Evolutionary conservation across 2,329 filamentous ascomycete genomes (phyloP), one percentile per base, ranked within the genome.

Genomic region (Penicillium occitanis): DNA sequence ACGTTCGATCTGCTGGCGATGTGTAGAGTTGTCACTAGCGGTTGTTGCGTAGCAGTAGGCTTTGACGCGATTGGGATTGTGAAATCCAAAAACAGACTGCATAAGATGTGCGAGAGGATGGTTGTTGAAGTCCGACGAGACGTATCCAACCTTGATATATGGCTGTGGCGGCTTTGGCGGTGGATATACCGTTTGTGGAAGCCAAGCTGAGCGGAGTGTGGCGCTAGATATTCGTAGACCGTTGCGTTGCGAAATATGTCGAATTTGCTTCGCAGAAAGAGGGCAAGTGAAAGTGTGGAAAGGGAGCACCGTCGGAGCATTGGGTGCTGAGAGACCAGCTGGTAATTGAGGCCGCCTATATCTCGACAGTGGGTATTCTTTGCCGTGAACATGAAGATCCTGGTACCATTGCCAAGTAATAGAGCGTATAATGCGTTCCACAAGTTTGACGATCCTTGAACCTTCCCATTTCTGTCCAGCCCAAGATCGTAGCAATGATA

Each of bases 71-170:
- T 77, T 78, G 0, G 84, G 84, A 71, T 97, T 83, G 74, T 99
- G 95, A 66, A 98, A 84, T 0, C 95, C 95, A 78, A 99, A 99
- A 5, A 98, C 93, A 0, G 95, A 98, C 80, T 99, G 95, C 95
- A 99, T 99, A 64, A 99, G 78, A 80, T 99, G 95, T 28, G 95
- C 95, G 40, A 99, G 82, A 3, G 95, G 95, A 75, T 99, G 95
- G 72, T 99, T 99, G 75, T 99, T 99, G 80, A 99, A 99, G 78
- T 99, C 95, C 0, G 95, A 98, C 3, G 95, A 98, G 44, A 99
- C 89, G 76, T 99, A 99, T 57, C 95, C 95, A 67, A 99, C 88
- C 70, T 92, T 94, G n/a, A 99, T 84, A 70, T 90, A 87, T 0
- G 93, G 93, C 51, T 83, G 85, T 1, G 95, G 95, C 1, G 95